phyloP scores from a whole-genome alignment of 2,329 filamentous ascomycete genomes.

The Alternaria ethzedia region DNA sequence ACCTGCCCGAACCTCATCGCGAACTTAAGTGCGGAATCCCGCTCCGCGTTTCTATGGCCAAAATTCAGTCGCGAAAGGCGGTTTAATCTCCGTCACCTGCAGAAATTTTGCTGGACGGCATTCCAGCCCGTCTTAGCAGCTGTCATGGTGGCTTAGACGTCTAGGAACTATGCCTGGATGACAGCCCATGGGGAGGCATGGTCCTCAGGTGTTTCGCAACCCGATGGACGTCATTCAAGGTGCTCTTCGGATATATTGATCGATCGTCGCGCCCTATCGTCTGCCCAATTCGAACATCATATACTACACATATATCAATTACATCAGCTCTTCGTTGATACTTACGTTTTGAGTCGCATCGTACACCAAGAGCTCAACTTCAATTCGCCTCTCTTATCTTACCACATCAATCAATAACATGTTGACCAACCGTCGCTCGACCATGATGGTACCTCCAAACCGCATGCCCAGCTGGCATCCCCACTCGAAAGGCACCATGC shows the following conservation, averaged over 20 bases:
- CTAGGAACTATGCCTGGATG: slow-evolving; percentile 22
- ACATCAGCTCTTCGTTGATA: not conserved
- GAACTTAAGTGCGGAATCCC: slow-evolving; percentile 17
- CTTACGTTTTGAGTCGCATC: not conserved
- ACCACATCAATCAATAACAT: slow-evolving; percentile 20
- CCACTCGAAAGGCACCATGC: slow-evolving; percentile 22
- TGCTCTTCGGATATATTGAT: slow-evolving; percentile 25
- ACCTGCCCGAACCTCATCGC: slow-evolving; percentile 14
- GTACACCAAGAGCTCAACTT: not conserved
- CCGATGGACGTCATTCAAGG: slow-evolving; percentile 14
- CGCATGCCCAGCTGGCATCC: slow-evolving; percentile 36
- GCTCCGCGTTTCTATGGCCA: slow-evolving; percentile 20
- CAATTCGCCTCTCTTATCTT: not conserved
- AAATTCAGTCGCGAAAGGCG: slow-evolving; percentile 6
- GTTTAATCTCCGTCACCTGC: slow-evolving; percentile 3
- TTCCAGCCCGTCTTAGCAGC: slow-evolving; percentile 18
- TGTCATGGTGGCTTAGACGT: slow-evolving; percentile 22
- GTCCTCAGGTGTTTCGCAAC: slow-evolving; percentile 34
- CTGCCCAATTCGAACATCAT: not conserved
- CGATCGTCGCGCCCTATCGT: slow-evolving; percentile 6
- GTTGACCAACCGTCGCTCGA: slow-evolving; percentile 47
- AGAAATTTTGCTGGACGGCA: slow-evolving; percentile 18
- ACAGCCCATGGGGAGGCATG: slow-evolving; percentile 25
- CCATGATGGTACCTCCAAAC: slow-evolving; percentile 39
- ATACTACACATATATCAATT: not conserved